Percentiles rank a stretch among this genome's conserved stretches.
Evolutionary conservation across 441 rosid genomes (phyloP).

Genomic region (Populus trichocarpa): DNA sequence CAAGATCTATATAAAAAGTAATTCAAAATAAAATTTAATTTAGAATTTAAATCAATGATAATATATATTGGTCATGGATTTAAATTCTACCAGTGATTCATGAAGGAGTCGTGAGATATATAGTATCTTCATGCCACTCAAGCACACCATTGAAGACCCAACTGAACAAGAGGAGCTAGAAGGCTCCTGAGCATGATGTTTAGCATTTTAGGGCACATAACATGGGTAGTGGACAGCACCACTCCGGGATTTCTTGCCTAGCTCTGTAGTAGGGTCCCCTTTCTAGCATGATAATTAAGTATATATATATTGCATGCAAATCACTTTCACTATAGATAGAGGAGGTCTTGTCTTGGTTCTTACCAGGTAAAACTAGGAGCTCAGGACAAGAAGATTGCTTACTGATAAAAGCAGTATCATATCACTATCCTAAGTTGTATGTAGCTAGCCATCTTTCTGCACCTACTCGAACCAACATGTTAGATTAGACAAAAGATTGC

Average conservation of each 20-base stretch:
- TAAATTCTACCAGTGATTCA: no score
- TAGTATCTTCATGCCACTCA: no score
- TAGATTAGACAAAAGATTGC: background rate
- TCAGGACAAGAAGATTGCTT: background rate
- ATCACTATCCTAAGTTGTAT: background rate
- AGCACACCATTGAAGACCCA: no score
- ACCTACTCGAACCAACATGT: background rate
- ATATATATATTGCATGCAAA: background rate
- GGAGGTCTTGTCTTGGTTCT: slow-evolving; percentile 4
- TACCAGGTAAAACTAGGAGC: slow-evolving; percentile 3
- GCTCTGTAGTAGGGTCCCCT: slow-evolving; percentile 5
- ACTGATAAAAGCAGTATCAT: background rate
- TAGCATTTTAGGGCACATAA: background rate
- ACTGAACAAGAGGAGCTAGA: no score
- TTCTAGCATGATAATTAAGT: background rate
- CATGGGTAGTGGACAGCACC: slow-evolving; percentile 42
- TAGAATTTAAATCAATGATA: no score
- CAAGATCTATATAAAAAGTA: no score
- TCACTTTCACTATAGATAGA: slow-evolving; percentile 16
- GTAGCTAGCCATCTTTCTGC: background rate
- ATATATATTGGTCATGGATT: no score
- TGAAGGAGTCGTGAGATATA: no score
- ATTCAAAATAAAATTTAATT: no score
- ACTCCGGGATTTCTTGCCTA: slow-evolving; percentile 54
- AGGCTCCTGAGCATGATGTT: background rate